These are phyloP conservation scores for Trichoderma reesei DNA, from an alignment of 495 filamentous ascomycete genomes.

Conservation along the genomic window DNA sequence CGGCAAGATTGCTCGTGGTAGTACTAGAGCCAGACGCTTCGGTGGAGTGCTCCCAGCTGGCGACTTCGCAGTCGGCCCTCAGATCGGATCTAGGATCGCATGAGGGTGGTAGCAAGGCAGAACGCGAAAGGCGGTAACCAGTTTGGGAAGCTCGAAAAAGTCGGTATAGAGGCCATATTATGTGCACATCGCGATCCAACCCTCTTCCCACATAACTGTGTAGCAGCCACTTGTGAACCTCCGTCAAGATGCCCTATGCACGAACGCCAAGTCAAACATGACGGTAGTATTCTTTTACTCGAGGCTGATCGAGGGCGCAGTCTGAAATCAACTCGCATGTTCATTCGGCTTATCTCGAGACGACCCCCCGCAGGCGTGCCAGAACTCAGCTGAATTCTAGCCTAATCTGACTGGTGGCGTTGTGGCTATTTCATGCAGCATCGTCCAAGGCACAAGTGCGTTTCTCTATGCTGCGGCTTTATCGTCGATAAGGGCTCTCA, in stretches of 20 bases:
- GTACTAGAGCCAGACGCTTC: background rate
- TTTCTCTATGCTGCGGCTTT: background rate
- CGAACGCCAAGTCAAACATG: background rate
- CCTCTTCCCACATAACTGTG: background rate
- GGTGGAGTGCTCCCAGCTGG: background rate
- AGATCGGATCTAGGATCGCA: conserved; percentile 1
- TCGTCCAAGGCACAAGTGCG: background rate
- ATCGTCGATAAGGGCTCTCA: background rate
- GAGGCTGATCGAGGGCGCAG: background rate
- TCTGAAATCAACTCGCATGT: conserved; percentile 1
- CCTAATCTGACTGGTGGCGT: conserved; percentile 1
- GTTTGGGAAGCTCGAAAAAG: conserved; percentile 2
- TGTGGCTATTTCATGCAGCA: background rate
- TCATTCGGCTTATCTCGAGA: conserved; percentile 1
- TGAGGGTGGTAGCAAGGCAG: background rate
- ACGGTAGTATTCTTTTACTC: background rate
- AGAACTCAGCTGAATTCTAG: conserved; percentile 2
- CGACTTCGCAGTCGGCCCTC: background rate
- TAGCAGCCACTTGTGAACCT: no score
- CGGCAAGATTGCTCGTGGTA: background rate
- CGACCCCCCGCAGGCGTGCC: conserved; percentile 1
- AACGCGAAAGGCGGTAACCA: background rate
- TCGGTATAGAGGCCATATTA: background rate
- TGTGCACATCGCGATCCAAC: background rate
- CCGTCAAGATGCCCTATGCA: background rate